Conservation (phyloP, 1,284 basidiomycete genomes). For the Cutaneotrichosporon sp. region DNA sequence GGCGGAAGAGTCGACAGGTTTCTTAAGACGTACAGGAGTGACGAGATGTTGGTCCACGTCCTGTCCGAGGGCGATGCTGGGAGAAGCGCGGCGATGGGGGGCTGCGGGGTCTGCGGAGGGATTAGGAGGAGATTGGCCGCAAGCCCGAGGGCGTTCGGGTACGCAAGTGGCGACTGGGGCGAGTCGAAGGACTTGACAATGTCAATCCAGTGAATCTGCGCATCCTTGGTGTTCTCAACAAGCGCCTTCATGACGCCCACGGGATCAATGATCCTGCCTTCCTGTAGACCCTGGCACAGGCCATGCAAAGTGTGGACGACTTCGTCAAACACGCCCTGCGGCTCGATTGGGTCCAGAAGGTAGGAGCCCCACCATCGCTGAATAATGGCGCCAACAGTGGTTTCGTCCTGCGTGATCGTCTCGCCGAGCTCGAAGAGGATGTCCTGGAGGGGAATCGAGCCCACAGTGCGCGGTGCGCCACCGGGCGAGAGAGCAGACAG, state of each 20-base stretch:
- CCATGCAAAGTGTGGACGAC: slow-evolving; percentile 34
- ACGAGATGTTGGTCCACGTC: slow-evolving; percentile 75
- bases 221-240: slow-evolving; percentile 61
- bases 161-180: slow-evolving; percentile 38
- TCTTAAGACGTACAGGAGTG: slow-evolving; percentile 81
- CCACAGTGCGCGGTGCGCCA: slow-evolving; percentile 35
- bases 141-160: slow-evolving; percentile 42
- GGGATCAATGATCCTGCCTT: slow-evolving; percentile 46
- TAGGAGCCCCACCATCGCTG: slow-evolving; percentile 46
- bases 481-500: slow-evolving; percentile 43
- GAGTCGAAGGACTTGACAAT: slow-evolving; percentile 51
- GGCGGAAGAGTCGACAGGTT: slow-evolving; percentile 80
- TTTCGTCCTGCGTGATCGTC: slow-evolving; percentile 44
- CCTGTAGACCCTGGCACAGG: slow-evolving; percentile 41
- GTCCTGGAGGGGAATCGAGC: slow-evolving; percentile 43
- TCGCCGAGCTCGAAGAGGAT: slow-evolving; percentile 49
- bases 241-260: slow-evolving; percentile 58
- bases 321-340: slow-evolving; percentile 27
- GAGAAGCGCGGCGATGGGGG: slow-evolving; percentile 49
- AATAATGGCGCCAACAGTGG: slow-evolving; percentile 43
- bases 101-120: slow-evolving; percentile 46
- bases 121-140: slow-evolving; percentile 48
- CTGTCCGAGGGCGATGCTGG: slow-evolving; percentile 50
- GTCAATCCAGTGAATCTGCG: slow-evolving; percentile 67
- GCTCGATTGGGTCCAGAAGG: slow-evolving; percentile 32